Evolutionary conservation across 176 grass and related monocot genomes (phyloP), one percentile per base, ranked within the genome.

Genomic region (Tillandsia fasciculata): DNA sequence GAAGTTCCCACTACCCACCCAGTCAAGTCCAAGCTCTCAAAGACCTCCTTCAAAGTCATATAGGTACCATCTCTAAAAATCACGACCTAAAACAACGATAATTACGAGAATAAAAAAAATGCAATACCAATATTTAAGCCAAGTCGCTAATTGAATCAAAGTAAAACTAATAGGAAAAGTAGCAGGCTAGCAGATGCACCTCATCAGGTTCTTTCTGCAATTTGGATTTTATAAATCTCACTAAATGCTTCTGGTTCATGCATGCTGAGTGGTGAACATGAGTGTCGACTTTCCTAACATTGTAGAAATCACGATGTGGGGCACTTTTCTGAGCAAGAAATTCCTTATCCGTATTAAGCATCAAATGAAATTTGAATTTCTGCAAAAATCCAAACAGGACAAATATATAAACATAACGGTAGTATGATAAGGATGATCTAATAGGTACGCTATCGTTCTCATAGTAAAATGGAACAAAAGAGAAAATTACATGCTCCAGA

Each of bases 191-290:
- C 65, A 63, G 20, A 27, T 24, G 17, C 61, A 96, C 92, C 92
- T 96, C 88, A 50, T 96, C 85, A 82, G 88, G 85, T 80, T 96
- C 92, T 74, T 91, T 96, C 81, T 78, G 84, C 81, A 88, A 78
- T 72, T 96, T 96, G 24, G 92, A 96, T 69, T 96, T 96, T 56
- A 96, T 96, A 75, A 96, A 96, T 86, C 83, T 91, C 78, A 96
- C 65, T 20, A 96, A 54, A 84, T 96, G 92, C n/a, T 96, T 96
- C 78, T 91, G 92, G 49, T 96, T 96, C 92, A 96, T 96, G 78
- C 92, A 96, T 29, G 92, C 92, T n/a, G 92, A 96, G 76, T 96
- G 92, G 78, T 96, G 92, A 77, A 96, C 85, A 87, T 96, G 92
- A 78, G 92, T 96, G 75, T 96, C 92, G 70, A 96, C 92, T 76